phyloP scores from a whole-genome alignment of 1,139 yeast species.

The Debaryomyces sp. region DNA sequence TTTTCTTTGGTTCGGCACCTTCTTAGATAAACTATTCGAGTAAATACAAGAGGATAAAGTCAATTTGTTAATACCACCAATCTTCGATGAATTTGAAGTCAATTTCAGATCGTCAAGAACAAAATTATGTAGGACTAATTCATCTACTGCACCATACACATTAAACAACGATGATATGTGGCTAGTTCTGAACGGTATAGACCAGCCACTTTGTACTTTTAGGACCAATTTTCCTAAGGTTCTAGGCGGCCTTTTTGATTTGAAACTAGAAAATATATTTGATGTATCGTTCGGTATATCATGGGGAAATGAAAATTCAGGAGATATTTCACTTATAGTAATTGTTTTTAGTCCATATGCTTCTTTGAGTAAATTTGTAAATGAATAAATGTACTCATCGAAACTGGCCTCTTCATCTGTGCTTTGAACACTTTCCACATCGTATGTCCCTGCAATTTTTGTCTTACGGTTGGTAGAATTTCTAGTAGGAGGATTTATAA shows the following conservation, averaged over 20 bases:
- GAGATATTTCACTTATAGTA: slow-evolving; percentile 48
- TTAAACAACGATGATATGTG: slow-evolving; percentile 31
- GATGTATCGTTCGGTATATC: neutral
- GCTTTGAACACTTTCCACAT: slow-evolving; percentile 27
- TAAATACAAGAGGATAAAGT: slow-evolving; percentile 30
- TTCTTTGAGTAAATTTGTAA: slow-evolving; percentile 30
- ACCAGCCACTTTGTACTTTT: slow-evolving; percentile 53
- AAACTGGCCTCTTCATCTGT: slow-evolving; percentile 22
- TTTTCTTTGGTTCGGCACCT: slow-evolving; percentile 13
- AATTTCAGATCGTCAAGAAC: slow-evolving; percentile 42
- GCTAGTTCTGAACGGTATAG: slow-evolving; percentile 44
- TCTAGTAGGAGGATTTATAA: slow-evolving; percentile 39
- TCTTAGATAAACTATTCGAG: slow-evolving; percentile 17
- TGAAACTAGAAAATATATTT: slow-evolving; percentile 1
- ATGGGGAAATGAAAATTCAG: slow-evolving; percentile 50
- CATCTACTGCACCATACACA: slow-evolving; percentile 49
- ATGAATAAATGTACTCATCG: slow-evolving; percentile 27
- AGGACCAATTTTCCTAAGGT: slow-evolving; percentile 27
- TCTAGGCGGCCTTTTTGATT: slow-evolving; percentile 21
- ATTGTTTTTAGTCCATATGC: slow-evolving; percentile 35
- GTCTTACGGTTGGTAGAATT: slow-evolving; percentile 25
- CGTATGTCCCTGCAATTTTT: slow-evolving; percentile 43
- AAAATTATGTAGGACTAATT: slow-evolving; percentile 47
- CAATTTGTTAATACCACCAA: slow-evolving; percentile 21
- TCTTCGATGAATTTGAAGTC: slow-evolving; percentile 11